Conservation (phyloP, 371 early-diverging fungal species). For the Umbelopsis sp. region DNA sequence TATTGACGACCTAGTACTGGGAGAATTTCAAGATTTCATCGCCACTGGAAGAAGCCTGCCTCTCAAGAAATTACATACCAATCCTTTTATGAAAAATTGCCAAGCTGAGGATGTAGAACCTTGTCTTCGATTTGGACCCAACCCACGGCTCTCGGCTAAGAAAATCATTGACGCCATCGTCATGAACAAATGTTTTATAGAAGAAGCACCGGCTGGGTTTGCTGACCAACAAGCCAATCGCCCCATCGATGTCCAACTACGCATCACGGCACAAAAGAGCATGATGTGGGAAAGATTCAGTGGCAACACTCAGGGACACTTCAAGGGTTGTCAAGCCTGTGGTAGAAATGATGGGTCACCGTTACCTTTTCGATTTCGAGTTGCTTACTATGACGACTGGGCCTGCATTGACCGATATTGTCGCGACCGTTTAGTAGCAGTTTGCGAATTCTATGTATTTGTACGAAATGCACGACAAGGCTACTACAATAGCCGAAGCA, state of each 20-base stretch:
- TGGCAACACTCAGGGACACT: constrained; percentile 50
- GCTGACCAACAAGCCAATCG: constrained; percentile 70
- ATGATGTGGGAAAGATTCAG: constrained; percentile 71
- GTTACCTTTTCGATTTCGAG: constrained; percentile 79
- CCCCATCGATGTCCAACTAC: constrained; percentile 53
- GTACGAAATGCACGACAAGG: constrained; percentile 88
- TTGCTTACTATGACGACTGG: constrained; percentile 84
- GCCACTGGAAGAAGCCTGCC: constrained; percentile 60
- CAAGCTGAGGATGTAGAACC: constrained; percentile 90
- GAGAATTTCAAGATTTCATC: constrained; percentile 85
- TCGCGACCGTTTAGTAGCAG: constrained; percentile 90
- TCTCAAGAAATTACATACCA: constrained; percentile 70
- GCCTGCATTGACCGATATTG: constrained; percentile 86
- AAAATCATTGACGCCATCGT: constrained; percentile 89
- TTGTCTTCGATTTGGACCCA: constrained; percentile 87
- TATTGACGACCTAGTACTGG: constrained; percentile 64
- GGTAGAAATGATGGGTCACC: constrained; percentile 66
- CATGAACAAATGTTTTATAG: constrained; percentile 76
- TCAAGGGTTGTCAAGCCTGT: constrained; percentile 86
- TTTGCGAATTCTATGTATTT: constrained; percentile 92
- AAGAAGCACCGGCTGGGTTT: constrained; percentile 71
- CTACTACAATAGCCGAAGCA: constrained; percentile 72
- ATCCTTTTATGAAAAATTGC: constrained; percentile 83
- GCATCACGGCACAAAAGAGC: constrained; percentile 60
- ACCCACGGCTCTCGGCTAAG: constrained; percentile 79